Evolutionary conservation across 129 eudicot species (phyloP), one percentile per base, ranked within the genome.

Genomic region (Pseudognaphalium luteoalbum): DNA sequence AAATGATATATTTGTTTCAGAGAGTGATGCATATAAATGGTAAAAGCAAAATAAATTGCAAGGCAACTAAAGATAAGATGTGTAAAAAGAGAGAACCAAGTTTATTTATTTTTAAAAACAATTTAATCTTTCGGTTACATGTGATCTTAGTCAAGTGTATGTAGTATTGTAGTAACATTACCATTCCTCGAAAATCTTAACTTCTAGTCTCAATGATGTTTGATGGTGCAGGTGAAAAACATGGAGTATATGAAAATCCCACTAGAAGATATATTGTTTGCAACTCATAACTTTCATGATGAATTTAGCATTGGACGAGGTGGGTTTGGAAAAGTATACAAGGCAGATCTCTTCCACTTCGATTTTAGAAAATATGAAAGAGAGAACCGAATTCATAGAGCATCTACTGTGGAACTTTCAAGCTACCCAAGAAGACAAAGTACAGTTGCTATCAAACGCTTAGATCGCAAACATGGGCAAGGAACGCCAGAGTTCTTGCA

Each of bases 291-390:
- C 61, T 70, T 78, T 78, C 82, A 78, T 70, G 77, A 78, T 70
- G 82, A 70, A 70, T 71, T 47, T 78, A 34, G 47, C 34, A 78
- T 78, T 5, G 77, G 82, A 62, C 72, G 22, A 22, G 82, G 82
- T 47, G 82, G 82, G 71, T 78, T 33, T 16, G 82, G 82, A 42
- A 78, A 78, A 62, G 82, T 78, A 57, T 78, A 78, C 56, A 78
- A 62, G 51, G 77, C 77, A 20, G 77, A 78, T 32, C 82, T 78
- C 9, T 78, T 78, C 77, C 82, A 78, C 47, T 78, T 78, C 21
- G 77, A 78, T 62, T 44, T 78, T 50, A 72, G 71, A 78, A 78
- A 71, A 56, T 71, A 78, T 10, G 39, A 47, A 32, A 35, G 17
- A 47, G 58, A 50, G 7, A 78, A 78, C 16, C 16, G 15, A 34